Evolutionary conservation across 371 early-diverging fungal genomes (phyloP).

Genomic region (Circinella umbellata): DNA sequence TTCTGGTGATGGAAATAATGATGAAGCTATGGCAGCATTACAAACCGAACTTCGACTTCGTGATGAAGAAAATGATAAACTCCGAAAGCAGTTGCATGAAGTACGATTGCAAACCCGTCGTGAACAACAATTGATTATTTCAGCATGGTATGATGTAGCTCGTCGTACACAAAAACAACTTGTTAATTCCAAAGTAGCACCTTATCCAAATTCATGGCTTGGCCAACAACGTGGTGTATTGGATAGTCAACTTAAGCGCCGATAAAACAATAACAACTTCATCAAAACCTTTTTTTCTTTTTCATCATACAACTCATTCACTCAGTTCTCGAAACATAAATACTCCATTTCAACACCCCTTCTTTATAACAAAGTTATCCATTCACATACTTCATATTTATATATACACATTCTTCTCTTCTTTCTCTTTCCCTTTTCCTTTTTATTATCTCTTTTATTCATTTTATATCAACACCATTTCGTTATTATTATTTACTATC

Average conservation of each 20-base stretch:
- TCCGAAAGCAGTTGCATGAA: conserved; percentile 68
- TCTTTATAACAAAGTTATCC: not conserved
- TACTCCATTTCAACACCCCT: not conserved
- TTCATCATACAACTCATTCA: not conserved
- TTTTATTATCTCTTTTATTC: not conserved
- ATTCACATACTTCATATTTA: not conserved
- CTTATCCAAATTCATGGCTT: conserved; percentile 72
- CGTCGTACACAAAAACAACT: conserved; percentile 53
- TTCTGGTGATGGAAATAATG: conserved; percentile 37
- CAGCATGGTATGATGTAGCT: conserved; percentile 77
- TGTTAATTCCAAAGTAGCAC: conserved; percentile 41
- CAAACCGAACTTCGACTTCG: conserved; percentile 62
- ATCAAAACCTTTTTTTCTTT: not conserved
- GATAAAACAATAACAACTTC: conserved; percentile 21
- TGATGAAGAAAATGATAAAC: conserved; percentile 72
- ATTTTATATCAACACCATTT: too few relatives aligned
- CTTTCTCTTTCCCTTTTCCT: not conserved
- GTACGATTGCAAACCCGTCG: conserved; percentile 59
- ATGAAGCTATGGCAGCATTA: conserved; percentile 76
- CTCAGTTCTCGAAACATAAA: not conserved
- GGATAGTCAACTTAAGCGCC: conserved; percentile 63
- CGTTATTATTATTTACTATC: not conserved
- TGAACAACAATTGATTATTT: conserved; percentile 75
- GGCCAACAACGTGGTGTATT: conserved; percentile 69
- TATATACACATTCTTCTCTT: not conserved